Percentiles rank a stretch among this genome's conserved stretches.
Conservation (phyloP, 345 rosid genomes). For the Hibiscus syriacus region DNA sequence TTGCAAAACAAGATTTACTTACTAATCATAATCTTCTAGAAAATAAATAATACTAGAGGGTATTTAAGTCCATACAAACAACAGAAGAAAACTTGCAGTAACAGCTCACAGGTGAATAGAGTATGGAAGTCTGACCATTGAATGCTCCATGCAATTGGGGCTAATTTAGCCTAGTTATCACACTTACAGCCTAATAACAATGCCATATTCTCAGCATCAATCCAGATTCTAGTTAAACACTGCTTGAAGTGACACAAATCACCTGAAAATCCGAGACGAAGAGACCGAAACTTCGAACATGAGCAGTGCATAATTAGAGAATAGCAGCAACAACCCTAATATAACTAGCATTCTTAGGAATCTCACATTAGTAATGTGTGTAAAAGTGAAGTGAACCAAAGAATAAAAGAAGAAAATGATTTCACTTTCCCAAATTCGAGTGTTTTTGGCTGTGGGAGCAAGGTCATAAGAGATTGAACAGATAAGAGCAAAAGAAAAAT, state of each 20-base stretch:
- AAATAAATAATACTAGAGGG: background rate
- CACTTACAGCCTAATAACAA: background rate
- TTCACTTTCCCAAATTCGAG: background rate
- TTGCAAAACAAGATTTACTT: background rate
- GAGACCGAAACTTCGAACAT: background rate
- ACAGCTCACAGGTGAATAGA: background rate
- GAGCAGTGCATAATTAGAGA: background rate
- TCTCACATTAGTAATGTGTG: background rate
- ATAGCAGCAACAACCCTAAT: background rate
- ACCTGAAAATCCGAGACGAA: background rate
- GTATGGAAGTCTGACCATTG: background rate
- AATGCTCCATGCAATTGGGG: background rate
- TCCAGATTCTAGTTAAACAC: background rate
- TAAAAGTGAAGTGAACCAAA: background rate
- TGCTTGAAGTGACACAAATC: background rate
- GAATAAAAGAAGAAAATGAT: background rate
- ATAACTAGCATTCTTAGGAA: background rate
- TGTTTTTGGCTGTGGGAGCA: background rate
- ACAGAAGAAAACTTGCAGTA: background rate
- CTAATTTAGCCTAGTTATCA: background rate
- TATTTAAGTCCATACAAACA: background rate
- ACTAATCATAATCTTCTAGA: background rate
- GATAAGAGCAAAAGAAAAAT: background rate
- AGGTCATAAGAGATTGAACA: background rate
- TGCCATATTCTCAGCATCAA: background rate